Percentiles rank a stretch among this genome's conserved stretches.
Conservation (phyloP, 2,329 filamentous ascomycete genomes). For the Penicillium griseofulvum region DNA sequence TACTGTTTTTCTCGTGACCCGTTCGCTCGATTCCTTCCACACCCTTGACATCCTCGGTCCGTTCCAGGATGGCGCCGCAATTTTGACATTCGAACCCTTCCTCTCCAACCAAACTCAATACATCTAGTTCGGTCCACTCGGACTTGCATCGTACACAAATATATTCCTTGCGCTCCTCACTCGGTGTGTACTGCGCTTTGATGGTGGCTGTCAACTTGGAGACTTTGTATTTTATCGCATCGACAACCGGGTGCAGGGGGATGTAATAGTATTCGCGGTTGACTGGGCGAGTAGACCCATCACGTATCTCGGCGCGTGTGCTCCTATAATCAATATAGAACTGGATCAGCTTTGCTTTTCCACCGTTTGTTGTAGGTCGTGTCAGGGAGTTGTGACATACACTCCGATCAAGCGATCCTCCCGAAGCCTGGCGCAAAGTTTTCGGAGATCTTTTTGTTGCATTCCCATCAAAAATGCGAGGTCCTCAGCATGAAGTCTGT, state of each 20-base stretch:
- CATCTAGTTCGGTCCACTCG: conserved; percentile 87
- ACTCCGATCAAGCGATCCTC: conserved; percentile 83
- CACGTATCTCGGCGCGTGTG: conserved; percentile 72
- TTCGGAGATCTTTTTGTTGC: conserved; percentile 88
- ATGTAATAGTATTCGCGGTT: conserved; percentile 96
- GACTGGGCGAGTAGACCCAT: conserved; percentile 76
- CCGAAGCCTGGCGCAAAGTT: conserved; percentile 77
- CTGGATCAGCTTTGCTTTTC: conserved; percentile 14
- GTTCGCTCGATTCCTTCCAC: conserved; percentile 44
- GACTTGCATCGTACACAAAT: conserved; percentile 77
- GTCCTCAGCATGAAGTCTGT: conserved; percentile 77
- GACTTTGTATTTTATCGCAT: conserved; percentile 93
- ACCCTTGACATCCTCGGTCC: conserved; percentile 47
- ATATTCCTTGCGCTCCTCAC: conserved; percentile 87
- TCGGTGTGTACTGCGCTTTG: conserved; percentile 76
- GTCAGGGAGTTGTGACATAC: conserved; percentile 48
- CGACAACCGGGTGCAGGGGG: conserved; percentile 89
- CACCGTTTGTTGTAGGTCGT: background rate
- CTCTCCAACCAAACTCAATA: conserved; percentile 68
- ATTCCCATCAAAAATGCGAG: conserved; percentile 82
- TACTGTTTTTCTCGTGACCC: conserved; percentile 51
- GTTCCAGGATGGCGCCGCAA: conserved; percentile 57
- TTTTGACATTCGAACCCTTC: conserved; percentile 79
- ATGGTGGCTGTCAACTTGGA: conserved; percentile 86
- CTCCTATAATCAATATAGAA: conserved; percentile 48